Conservation (phyloP, 345 rosid genomes). For the Draba incana region DNA sequence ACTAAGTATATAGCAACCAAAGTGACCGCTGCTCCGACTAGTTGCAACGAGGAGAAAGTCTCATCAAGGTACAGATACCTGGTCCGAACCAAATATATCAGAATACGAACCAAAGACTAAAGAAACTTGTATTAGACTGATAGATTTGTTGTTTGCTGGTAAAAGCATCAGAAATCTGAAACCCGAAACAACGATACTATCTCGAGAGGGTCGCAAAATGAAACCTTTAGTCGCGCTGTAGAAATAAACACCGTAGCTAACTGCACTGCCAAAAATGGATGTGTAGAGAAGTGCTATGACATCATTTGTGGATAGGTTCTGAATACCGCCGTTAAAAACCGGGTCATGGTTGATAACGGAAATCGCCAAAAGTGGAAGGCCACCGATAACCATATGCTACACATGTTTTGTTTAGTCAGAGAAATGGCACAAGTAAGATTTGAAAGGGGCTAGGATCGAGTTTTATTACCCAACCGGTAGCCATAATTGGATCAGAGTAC, state of each 20-base stretch:
- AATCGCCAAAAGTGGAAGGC: too few species aligned
- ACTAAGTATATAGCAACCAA: constrained; percentile 84
- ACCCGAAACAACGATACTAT: not conserved
- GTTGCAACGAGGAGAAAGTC: constrained; percentile 76
- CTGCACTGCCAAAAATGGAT: constrained; percentile 87
- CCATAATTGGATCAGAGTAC: constrained; percentile 93
- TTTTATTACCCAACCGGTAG: constrained; percentile 98
- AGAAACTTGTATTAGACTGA: not conserved
- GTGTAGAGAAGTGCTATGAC: constrained; percentile 76
- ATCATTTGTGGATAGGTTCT: constrained; percentile 60
- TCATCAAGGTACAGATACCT: constrained; percentile 85
- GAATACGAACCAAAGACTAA: not conserved
- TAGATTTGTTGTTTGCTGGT: not conserved
- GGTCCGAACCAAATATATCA: constrained; percentile 31
- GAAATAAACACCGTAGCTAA: constrained; percentile 94
- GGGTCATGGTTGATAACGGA: constrained; percentile 74
- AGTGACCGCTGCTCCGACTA: constrained; percentile 77
- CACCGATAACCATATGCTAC: constrained; percentile 95
- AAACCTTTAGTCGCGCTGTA: constrained; percentile 90
- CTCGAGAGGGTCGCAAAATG: not conserved
- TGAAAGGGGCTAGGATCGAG: too few species aligned
- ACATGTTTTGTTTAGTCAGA: constrained; percentile 21
- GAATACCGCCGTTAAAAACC: constrained; percentile 54
- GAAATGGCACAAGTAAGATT: too few species aligned
- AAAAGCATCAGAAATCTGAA: constrained; percentile 10